Base-by-base conservation (phyloP, 345 rosid genomes). In the Linum tenue region DNA sequence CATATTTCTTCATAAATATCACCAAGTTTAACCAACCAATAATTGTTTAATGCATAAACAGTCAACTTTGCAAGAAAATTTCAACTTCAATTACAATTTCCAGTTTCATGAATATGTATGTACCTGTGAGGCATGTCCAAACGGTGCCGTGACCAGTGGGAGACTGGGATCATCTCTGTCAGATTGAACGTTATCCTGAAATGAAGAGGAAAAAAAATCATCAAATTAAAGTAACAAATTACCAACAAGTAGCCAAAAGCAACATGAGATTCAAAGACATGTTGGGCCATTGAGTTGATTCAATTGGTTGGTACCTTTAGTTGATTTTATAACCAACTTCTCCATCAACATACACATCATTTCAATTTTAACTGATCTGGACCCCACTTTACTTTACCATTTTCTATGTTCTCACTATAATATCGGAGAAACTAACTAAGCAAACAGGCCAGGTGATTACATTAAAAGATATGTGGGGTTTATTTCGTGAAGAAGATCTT, bases 71-170 rank as follows among this genome's bases (percentile, higher is more conserved):
- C 50, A 37, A 36, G 39, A 4, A 3, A 16, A 22, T 22, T 0
- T 22, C 31, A 22, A 22, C 31, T 22, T 22, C 31, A 22, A 22
- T 22, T 22, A 22, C 31, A 22, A 22, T 22, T 22, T 22, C 31
- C 31, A 22, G 31, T 22, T 22, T 22, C 31, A 4, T 17, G 9
- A 64, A 61, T 56, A 66, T 39, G 67, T 53, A 55, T 53, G 48
- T 80, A 95, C 98, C 96, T 95, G 99, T 5, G 99, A 95, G 7
- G 99, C 99, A 85, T 95, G 98, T 63, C 99, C 99, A 82, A 95
- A 95, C 56, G 99, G 99, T 59, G 91, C 96, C 42, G 99, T 95
- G 60, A 95, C 99, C 39, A 95, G 73, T 51, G 99, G 98, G 44
- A 77, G 82, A 78, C 78, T 78, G 69, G 96, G 96, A 79, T 95